These are phyloP conservation scores for Ogataea polymorpha DNA, from an alignment of 805 yeast species.

Conservation along the genomic window DNA sequence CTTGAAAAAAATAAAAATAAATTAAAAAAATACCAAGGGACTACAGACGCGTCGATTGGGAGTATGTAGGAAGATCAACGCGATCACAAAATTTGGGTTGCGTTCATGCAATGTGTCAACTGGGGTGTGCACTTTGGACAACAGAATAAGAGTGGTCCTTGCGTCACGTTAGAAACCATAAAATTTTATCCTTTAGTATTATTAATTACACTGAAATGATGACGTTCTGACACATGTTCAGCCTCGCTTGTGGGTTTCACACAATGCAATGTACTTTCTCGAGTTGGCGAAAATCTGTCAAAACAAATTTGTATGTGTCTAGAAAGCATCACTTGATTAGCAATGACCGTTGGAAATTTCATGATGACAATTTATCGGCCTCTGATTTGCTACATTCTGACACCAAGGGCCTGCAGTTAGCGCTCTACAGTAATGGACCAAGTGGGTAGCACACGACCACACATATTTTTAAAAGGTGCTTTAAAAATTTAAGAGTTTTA, in stretches of 20 bases:
- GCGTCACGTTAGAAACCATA: too few relatives aligned
- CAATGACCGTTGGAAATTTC: neutral
- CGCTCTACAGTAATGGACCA: neutral
- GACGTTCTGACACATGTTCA: too few relatives aligned
- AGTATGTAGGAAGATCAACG: neutral
- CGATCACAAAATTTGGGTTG: too few relatives aligned
- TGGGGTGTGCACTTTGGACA: too few relatives aligned
- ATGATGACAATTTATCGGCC: constrained; percentile 1
- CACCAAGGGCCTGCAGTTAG: neutral
- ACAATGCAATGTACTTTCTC: too few relatives aligned
- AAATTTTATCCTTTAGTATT: too few relatives aligned
- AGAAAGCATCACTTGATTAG: neutral
- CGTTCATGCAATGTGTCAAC: too few relatives aligned
- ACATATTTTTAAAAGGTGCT: neutral
- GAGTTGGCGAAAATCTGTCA: too few relatives aligned
- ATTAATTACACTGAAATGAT: too few relatives aligned
- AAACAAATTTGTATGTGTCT: too few relatives aligned
- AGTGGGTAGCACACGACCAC: neutral
- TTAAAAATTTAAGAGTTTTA: constrained; percentile 1
- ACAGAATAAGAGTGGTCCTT: too few relatives aligned
- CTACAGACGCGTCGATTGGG: constrained; percentile 1
- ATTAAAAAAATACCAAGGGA: neutral
- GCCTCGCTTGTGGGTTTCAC: too few relatives aligned
- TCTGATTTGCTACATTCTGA: constrained; percentile 4
- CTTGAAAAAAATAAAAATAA: neutral